Base-by-base conservation (phyloP, 139 green algal genomes). In the Picochlorum sp. region DNA sequence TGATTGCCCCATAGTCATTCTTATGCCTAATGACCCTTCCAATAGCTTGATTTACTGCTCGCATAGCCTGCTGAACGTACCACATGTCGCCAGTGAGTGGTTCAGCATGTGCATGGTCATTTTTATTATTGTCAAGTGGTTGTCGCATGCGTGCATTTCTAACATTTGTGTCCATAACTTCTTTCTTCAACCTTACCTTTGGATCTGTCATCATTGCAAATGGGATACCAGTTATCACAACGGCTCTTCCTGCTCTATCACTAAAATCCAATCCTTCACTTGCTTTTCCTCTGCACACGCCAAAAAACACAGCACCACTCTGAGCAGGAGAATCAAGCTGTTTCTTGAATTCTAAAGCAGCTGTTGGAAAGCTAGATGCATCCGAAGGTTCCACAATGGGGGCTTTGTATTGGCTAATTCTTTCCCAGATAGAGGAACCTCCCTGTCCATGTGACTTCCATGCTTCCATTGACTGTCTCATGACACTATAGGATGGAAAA, bases 241-340 rank as follows among this genome's bases (percentile, higher is more conserved):
- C 94, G 3, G 79, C 89, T 0, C 94, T 81, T 1, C 86, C 92
- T 1, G 84, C 88, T 0, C 74, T 57, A 71, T 99, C 94, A 5
- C 79, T 85, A 67, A 99, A 99, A 76, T 99, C 94, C 24, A 99
- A 79, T 11, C 94, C 94, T 77, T 99, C 94, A 65, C 85, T 95
- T 2, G 93, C 91, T 82, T 97, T 83, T 60, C 74, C 80, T 11
- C 80, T 74, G 80, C 84, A 96, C 18, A 98, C 93, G 3, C 88
- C 89, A 55, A 98, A 92, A 65, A 98, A 90, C 13, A 93, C 75
- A 6, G 90, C 91, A 0, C 93, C 91, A 20, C 57, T 58, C 10
- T 63, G 70, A 6, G 52, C 58, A 0, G 81, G 74, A 63, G 88
- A 82, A 30, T 84, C 73, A 56, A 96, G 75, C 70, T 90, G 90